Conservation (phyloP, 306 rosid species). For the Pueraria montana region DNA sequence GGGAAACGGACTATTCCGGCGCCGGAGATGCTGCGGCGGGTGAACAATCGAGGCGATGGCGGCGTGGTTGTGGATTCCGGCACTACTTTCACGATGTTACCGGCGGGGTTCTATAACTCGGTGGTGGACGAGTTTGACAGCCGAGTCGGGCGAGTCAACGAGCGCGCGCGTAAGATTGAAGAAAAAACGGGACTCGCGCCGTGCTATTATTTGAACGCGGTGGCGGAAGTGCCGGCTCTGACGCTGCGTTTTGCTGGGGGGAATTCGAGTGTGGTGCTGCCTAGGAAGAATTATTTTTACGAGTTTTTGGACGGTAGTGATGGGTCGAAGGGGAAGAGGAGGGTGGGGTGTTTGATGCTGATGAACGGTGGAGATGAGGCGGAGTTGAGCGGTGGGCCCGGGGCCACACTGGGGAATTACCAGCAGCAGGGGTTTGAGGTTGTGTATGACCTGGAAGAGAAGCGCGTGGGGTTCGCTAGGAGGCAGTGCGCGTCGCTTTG, state of each 20-base stretch:
- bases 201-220: conserved; percentile 63
- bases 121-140: conserved; percentile 71
- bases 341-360: conserved; percentile 87
- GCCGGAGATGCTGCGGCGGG: conserved; percentile 61
- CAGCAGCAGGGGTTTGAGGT: conserved; percentile 95
- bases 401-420: conserved; percentile 82
- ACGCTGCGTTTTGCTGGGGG: conserved; percentile 71
- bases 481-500: conserved; percentile 80
- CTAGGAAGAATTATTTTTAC: conserved; percentile 77
- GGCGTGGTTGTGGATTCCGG: conserved; percentile 94
- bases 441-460: conserved; percentile 73
- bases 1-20: conserved; percentile 63
- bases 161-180: conserved; percentile 69
- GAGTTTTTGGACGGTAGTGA: conserved; percentile 75
- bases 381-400: conserved; percentile 77
- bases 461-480: conserved; percentile 79
- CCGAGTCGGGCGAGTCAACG: conserved; percentile 57
- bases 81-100: conserved; percentile 89
- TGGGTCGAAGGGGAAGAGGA: conserved; percentile 54
- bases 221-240: conserved; percentile 56
- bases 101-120: conserved; percentile 62
- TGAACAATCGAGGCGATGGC: conserved; percentile 66
- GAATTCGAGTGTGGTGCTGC: conserved; percentile 72
- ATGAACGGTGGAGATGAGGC: conserved; percentile 89
- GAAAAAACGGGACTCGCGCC: conserved; percentile 72